These are phyloP conservation scores for Pyrenula massariospora DNA, from an alignment of 495 filamentous ascomycete species.

Conservation along the genomic window DNA sequence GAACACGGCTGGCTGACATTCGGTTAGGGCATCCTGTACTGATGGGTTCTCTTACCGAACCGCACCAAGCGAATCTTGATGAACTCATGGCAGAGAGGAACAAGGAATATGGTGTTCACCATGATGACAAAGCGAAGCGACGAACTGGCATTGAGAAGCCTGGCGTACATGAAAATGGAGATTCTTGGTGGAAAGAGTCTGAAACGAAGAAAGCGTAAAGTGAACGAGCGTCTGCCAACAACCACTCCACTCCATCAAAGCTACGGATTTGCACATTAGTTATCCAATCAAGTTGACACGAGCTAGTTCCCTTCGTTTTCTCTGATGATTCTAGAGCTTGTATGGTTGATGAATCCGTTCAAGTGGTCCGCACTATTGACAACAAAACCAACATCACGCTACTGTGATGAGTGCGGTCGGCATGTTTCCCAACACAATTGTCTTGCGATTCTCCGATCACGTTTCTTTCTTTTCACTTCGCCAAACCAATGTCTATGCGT, in stretches of 20 bases:
- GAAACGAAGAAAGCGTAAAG: background rate
- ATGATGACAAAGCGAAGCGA: conserved; percentile 4
- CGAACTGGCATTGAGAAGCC: conserved; percentile 5
- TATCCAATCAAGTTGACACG: too few relatives aligned
- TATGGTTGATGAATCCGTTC: too few relatives aligned
- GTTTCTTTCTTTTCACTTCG: too few relatives aligned
- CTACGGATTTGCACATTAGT: too few relatives aligned
- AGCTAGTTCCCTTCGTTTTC: too few relatives aligned
- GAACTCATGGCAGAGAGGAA: conserved; percentile 5
- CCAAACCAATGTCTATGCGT: too few relatives aligned
- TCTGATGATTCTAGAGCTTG: too few relatives aligned
- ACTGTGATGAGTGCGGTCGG: too few relatives aligned
- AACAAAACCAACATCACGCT: too few relatives aligned
- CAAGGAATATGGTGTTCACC: conserved; percentile 7
- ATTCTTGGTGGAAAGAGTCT: conserved; percentile 1
- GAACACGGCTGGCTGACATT: background rate
- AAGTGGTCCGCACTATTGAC: too few relatives aligned
- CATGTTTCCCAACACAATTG: too few relatives aligned
- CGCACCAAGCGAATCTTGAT: conserved; percentile 8
- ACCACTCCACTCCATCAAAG: background rate
- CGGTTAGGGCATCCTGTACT: conserved; percentile 2
- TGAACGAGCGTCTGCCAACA: background rate
- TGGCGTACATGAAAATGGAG: conserved; percentile 1
- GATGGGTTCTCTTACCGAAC: conserved; percentile 5
- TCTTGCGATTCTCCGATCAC: too few relatives aligned